Evolutionary conservation across 805 yeast genomes (phyloP), one percentile per base, ranked within the genome.

Genomic region (Metschnikowia anglica): DNA sequence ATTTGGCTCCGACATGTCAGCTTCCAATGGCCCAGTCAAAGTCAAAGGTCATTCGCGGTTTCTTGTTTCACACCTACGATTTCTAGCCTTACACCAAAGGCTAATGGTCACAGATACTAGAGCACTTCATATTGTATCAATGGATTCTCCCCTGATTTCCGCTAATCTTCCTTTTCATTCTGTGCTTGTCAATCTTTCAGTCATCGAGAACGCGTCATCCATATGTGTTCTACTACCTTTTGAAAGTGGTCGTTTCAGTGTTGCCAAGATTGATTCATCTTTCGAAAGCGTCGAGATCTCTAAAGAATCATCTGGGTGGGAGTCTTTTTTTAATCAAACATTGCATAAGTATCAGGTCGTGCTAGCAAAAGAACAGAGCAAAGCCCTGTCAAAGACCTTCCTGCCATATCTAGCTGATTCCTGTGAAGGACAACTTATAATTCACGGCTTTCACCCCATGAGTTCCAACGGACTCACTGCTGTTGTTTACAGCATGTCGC

Each of bases 401-500:
- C 46, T 48, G 42, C 42, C 47, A 21, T 59, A 53, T 35, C 49
- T 62, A 24, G 53, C 49, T 23, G 56, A 54, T 5, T 44, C 47
- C 2, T 44, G 54, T 5, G 70, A 60, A 26, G 70, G 69, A 1
- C 50, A 52, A 19, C 55, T 65, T 19, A 47, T 24, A 2, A 30
- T 44, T 10, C 49, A 47, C 20, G 53, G 51, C 11, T 26, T 32
- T n/a, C 16, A 35, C 8, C 34, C 44, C 3, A 19, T 48, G 29
- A 16, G 34, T 7, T 17, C 27, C 23, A 45, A 39, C 13, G 51
- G 48, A 4, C 25, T 27, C 4, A 27, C 43, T 20, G 51, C 41
- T n/a, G 41, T 43, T 17, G 46, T 37, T 7, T 41, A 50, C 47
- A 38, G 40, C 24, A 19, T 48, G 34, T 18, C 48, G 9, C 51